These are phyloP conservation scores for Mediolabrus comicus DNA, from an alignment of 108 stramenopile genomes.

Conservation along the genomic window DNA sequence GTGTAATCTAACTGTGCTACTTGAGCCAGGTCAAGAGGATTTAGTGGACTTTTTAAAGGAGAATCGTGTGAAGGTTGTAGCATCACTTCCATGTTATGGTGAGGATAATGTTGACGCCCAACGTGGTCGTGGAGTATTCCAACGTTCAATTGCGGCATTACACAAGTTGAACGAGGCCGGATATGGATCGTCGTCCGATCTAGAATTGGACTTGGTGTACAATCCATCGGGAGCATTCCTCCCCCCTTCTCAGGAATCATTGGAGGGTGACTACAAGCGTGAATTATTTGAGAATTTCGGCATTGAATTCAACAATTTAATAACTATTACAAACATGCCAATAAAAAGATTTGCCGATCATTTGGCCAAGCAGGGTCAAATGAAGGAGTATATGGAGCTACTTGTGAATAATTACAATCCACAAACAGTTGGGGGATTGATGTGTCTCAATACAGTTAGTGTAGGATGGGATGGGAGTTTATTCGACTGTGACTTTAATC, in stretches of 20 bases:
- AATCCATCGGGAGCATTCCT: constrained; percentile 96
- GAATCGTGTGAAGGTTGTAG: constrained; percentile 87
- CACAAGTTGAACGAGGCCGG: constrained; percentile 91
- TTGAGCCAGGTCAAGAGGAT: constrained; percentile 94
- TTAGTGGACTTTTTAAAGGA: constrained; percentile 91
- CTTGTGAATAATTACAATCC: constrained; percentile 94
- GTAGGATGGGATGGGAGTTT: constrained; percentile 82
- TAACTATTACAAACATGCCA: constrained; percentile 96
- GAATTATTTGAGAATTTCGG: constrained; percentile 89
- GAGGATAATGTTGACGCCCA: constrained; percentile 93
- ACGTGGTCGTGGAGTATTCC: constrained; percentile 94
- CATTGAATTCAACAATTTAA: constrained; percentile 86
- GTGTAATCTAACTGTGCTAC: constrained; percentile 95
- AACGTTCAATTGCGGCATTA: constrained; percentile 88
- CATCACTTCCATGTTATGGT: constrained; percentile 92
- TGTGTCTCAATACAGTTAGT: constrained; percentile 86
- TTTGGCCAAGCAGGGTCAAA: constrained; percentile 82
- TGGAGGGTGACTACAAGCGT: constrained; percentile 87
- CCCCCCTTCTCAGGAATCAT: constrained; percentile 79
- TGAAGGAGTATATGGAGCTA: constrained; percentile 96
- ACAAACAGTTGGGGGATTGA: constrained; percentile 73
- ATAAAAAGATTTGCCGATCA: constrained; percentile 96
- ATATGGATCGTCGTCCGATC: constrained; percentile 63
- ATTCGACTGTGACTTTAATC: constrained; percentile 98
- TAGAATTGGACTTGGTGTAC: constrained; percentile 92